A percentile compares a stretch with the other conserved stretches of the same genome.
These are phyloP conservation scores for Penicillium riverlandense DNA, from an alignment of 495 filamentous ascomycete genomes.

Conservation along the genomic window DNA sequence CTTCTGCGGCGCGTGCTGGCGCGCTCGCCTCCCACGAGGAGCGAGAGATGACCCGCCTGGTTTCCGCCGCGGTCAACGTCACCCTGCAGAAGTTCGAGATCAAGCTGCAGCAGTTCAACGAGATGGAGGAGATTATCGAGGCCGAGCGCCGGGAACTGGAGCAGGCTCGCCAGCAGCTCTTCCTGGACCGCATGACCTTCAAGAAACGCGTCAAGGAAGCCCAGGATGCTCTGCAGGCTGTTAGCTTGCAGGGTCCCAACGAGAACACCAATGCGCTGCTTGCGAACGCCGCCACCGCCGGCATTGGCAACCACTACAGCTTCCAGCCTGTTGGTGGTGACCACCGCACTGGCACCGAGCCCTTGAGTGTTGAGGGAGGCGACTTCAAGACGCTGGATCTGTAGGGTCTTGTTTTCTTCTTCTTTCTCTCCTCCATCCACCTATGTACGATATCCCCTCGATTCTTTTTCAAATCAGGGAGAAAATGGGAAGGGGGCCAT, in stretches of 20 bases:
- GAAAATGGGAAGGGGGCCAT: no score
- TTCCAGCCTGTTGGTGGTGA: slow-evolving; percentile 46
- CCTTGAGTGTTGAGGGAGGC: slow-evolving; percentile 55
- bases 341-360: slow-evolving; percentile 47
- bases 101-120: slow-evolving; percentile 87
- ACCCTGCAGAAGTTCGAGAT: slow-evolving; percentile 77
- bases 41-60: slow-evolving; percentile 87
- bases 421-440: slow-evolving; percentile 4
- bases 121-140: slow-evolving; percentile 86
- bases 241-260: slow-evolving; percentile 46
- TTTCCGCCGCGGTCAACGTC: slow-evolving; percentile 76
- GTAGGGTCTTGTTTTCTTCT: slow-evolving; percentile 12
- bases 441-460: slow-evolving; percentile 21
- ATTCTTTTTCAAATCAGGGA: slow-evolving; percentile 1
- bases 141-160: slow-evolving; percentile 91
- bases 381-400: slow-evolving; percentile 44
- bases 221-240: slow-evolving; percentile 65
- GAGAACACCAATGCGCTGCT: slow-evolving; percentile 51
- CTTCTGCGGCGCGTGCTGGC: slow-evolving; percentile 76
- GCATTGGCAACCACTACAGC: slow-evolving; percentile 50
- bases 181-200: slow-evolving; percentile 83
- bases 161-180: slow-evolving; percentile 81
- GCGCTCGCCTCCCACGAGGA: slow-evolving; percentile 92
- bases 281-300: slow-evolving; percentile 34
- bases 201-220: slow-evolving; percentile 78